A percentile compares a stretch with the other conserved stretches of the same genome.
Conservation (phyloP, 139 green algal species). For the Coelastrella sp. region DNA sequence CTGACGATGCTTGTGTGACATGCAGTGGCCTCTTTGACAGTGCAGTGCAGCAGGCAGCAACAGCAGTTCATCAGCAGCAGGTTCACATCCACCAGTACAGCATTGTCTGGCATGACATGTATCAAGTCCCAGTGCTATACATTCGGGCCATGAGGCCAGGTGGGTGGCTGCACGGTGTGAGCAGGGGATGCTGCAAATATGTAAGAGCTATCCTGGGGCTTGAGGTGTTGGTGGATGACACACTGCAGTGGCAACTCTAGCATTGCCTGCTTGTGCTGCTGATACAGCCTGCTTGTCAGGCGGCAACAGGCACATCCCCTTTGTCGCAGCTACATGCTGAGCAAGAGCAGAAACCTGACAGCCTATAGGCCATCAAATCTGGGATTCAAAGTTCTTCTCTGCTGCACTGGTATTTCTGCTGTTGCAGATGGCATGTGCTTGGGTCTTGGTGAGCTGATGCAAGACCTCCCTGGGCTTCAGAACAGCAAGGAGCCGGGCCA, state of each 20-base stretch:
- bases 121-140: conserved; percentile 17
- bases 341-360: no score
- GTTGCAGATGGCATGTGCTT: not conserved
- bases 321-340: no score
- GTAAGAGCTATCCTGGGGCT: no score
- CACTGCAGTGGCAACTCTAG: no score
- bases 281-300: no score
- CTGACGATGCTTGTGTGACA: not conserved
- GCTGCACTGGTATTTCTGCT: conserved; percentile 1
- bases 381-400: not conserved
- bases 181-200: not conserved
- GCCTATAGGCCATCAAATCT: no score
- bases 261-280: no score
- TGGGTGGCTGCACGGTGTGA: not conserved
- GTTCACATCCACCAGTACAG: conserved; percentile 23
- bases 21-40: not conserved
- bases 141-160: not conserved
- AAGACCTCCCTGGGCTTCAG: not conserved
- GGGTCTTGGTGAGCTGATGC: not conserved
- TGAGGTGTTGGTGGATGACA: no score
- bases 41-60: not conserved
- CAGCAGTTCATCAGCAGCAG: not conserved
- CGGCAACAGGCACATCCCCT: no score
- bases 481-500: not conserved
- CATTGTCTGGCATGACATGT: not conserved